phyloP scores from a whole-genome alignment of 2,329 filamentous ascomycete species.

The Colletotrichum caudatum region DNA sequence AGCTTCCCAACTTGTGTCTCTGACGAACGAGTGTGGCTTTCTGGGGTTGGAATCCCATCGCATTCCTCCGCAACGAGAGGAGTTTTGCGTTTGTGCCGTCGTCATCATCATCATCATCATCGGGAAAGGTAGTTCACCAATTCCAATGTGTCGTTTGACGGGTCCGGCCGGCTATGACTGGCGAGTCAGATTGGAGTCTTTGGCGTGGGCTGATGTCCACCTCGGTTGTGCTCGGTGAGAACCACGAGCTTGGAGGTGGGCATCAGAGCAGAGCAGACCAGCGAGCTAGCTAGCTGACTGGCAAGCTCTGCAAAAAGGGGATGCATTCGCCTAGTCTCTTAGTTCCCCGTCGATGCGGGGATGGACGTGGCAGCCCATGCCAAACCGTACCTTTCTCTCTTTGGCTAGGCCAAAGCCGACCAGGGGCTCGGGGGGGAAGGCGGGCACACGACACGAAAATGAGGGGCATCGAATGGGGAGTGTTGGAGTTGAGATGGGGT shows the following conservation, averaged over 20 bases:
- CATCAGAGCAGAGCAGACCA: background rate
- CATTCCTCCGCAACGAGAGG: background rate
- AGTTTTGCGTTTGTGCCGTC: slow-evolving; percentile 10
- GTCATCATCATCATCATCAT: background rate
- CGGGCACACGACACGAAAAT: slow-evolving; percentile 37
- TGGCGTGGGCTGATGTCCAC: slow-evolving; percentile 33
- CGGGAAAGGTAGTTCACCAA: slow-evolving; percentile 3
- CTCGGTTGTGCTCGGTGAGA: slow-evolving; percentile 40
- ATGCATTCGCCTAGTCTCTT: slow-evolving; percentile 7
- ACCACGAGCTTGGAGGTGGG: slow-evolving; percentile 3
- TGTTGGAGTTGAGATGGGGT: slow-evolving; percentile 31
- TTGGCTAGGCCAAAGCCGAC: slow-evolving; percentile 8
- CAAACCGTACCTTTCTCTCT: background rate
- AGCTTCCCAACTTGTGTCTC: background rate
- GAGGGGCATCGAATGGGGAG: slow-evolving; percentile 36
- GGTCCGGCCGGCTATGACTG: slow-evolving; percentile 39
- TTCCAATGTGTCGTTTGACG: slow-evolving; percentile 9
- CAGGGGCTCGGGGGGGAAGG: slow-evolving; percentile 37
- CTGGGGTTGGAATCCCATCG: slow-evolving; percentile 5
- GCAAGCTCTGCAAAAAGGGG: slow-evolving; percentile 3
- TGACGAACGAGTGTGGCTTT: slow-evolving; percentile 2
- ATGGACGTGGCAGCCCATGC: slow-evolving; percentile 12
- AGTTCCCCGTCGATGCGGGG: slow-evolving; percentile 35
- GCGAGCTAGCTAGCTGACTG: background rate
- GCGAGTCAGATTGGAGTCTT: slow-evolving; percentile 25